phyloP scores from a whole-genome alignment of 768 basidiomycete genomes.

The Pulveroboletus sp. region DNA sequence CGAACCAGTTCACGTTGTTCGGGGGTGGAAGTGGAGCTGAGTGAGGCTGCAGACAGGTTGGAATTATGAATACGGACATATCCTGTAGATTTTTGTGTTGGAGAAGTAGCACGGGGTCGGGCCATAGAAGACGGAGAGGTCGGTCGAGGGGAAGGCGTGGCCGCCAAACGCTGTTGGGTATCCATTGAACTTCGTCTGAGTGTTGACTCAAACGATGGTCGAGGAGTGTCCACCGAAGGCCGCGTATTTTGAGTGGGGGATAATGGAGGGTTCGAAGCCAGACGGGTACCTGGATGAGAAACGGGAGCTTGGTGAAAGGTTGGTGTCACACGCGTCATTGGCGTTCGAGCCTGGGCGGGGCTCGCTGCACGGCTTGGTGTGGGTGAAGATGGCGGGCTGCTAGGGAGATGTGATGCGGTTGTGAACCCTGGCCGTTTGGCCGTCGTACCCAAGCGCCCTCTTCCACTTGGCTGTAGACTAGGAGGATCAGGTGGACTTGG shows the following conservation, averaged over 20 bases:
- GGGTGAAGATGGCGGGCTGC: slow-evolving; percentile 38
- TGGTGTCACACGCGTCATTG: slow-evolving; percentile 39
- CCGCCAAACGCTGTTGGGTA: slow-evolving; percentile 21
- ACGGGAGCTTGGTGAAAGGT: slow-evolving; percentile 39
- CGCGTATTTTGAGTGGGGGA: slow-evolving; percentile 30
- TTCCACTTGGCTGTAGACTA: slow-evolving; percentile 38
- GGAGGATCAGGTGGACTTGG: slow-evolving; percentile 48
- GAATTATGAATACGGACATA: slow-evolving; percentile 53
- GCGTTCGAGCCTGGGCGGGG: slow-evolving; percentile 42
- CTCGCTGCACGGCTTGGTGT: slow-evolving; percentile 37
- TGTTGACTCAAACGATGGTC: slow-evolving; percentile 13
- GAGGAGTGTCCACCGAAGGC: slow-evolving; percentile 22
- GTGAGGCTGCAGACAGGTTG: slow-evolving; percentile 58
- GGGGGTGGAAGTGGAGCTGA: slow-evolving; percentile 45
- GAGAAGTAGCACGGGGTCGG: slow-evolving; percentile 44
- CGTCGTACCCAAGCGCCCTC: slow-evolving; percentile 32
- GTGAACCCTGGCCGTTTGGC: slow-evolving; percentile 36
- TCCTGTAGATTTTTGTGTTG: slow-evolving; percentile 38
- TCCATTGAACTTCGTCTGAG: slow-evolving; percentile 22
- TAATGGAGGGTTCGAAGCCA: slow-evolving; percentile 37
- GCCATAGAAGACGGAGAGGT: slow-evolving; percentile 43
- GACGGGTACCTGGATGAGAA: slow-evolving; percentile 49
- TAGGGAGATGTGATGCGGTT: slow-evolving; percentile 41
- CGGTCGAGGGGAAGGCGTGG: slow-evolving; percentile 34
- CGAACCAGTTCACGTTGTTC: slow-evolving; percentile 69